Evolutionary conservation across 2,329 filamentous ascomycete species (phyloP), one percentile per base, ranked within the genome.

Genomic region (Rasamsonia emersonii): DNA sequence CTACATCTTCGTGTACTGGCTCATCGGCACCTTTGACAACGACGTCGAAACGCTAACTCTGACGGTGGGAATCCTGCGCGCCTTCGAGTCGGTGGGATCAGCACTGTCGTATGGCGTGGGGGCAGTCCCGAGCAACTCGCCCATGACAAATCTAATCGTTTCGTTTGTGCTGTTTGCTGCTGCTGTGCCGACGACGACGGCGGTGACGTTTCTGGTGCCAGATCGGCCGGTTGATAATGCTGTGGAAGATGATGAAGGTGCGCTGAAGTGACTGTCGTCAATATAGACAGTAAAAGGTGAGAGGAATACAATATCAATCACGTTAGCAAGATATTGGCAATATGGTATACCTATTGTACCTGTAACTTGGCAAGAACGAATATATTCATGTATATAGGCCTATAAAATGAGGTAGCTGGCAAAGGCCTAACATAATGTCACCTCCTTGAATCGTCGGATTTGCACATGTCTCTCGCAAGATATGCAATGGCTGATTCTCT

Each of bases 1-100:
- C 8, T 20, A 58, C 68, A 18, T 33, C 13, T 33, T 23, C 23
- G 9, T 5, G 3, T 33, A 33, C 14, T 33, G 31, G 31, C 3
- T 33, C 3, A 15, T 33, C 6, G 24, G 31, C 4, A 13, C 24
- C 6, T 33, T n/a, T 13, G 18, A 33, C 10, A 14, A 11, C 3
- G 3, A 21, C 4, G 18, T 33, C 25, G 25, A 28, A 4, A 33
- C 10, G 4, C 14, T 33, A 5, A 18, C 31, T 13, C 20, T 19
- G 9, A 9, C 31, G 3, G 20, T 24, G 8, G 21, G 13, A 2
- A 14, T 18, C 4, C 16, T 33, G 16, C 31, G 31, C 3, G 10
- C 31, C 1, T 6, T 7, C 15, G 31, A 33, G 11, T 17, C 13
- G 4, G 14, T 33, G n/a, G 31, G 15, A 3, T 13, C 9, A 5